Base-by-base conservation (phyloP, 768 basidiomycete species). In the Mrakia hoshinonis region DNA sequence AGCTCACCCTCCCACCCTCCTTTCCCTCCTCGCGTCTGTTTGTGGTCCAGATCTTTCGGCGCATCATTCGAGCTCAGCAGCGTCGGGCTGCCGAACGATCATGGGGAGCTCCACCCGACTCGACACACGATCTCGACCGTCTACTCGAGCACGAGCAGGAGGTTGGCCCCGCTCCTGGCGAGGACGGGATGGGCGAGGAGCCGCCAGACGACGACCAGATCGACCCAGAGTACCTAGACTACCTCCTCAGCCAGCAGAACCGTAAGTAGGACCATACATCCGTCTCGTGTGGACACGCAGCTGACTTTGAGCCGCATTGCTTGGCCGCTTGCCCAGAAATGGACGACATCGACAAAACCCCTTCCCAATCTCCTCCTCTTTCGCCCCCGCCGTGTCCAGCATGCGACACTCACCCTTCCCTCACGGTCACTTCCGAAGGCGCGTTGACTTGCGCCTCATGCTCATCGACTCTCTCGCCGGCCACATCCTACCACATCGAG, bases 211-310 rank as follows among this genome's bases (percentile, higher is more conserved):
- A 60, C 29, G 13, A 60, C 29, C 29, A 61, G 18, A 61, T 61
- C 13, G 58, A 61, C 34, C 58, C 58, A 9, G 58, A 61, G 58
- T 61, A 61, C 36, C 58, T 61, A 11, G 58, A 61, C 31, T 61
- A 61, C 34, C 58, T 61, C 7, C 34, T 61, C 18, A 61, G 58
- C 36, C 58, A 61, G 58, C 36, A 39, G 22, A 36, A 22, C 1
- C 12, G 58, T 61, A 22, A 34, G 58, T 39, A 1, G 22, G 36
- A 4, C 6, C 18, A 4, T 20, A 5, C 4, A 1, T n/a, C 5
- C 6, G 9, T 36, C 5, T 15, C 1, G 12, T 20, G 34, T 36
- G 5, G 34, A 15, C 55, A 11, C 6, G n/a, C n/a, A 36, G 3
- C 26, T 31, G 4, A 22, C 22, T 10, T 36, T 61, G 18, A 61